Evolutionary conservation across 495 filamentous ascomycete genomes (phyloP), one percentile per base, ranked within the genome.

Genomic region (Podospora comata): DNA sequence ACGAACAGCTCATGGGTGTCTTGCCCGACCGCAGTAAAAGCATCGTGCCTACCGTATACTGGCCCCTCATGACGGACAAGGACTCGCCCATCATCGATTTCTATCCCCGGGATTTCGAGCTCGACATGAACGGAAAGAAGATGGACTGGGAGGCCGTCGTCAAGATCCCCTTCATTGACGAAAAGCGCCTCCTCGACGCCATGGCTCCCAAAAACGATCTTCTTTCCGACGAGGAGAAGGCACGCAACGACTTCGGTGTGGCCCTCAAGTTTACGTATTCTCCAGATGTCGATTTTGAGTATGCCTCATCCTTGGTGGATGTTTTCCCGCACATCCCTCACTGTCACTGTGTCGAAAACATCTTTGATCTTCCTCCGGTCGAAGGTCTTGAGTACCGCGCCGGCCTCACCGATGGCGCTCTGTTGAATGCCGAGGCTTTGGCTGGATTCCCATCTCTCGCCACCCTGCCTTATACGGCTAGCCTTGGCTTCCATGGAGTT

Each of bases 81-180:
- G 85, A 92, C 3, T 97, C 94, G n/a, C 93, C 96, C 15, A 98
- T 99, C 77, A 92, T 97, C 72, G 94, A 98, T 73, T 98, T 99
- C 79, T 99, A 99, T 74, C 96, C 96, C 30, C 87, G 94, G 67
- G 94, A 98, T 70, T 99, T 99, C 71, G 93, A 97, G 70, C 85
- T 99, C 20, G 96, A 99, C 74, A 97, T 98, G 94, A 97, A 98
- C 72, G 96, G 96, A 65, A 99, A 99, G 84, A 99, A 97, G 82
- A 96, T 96, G 93, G 96, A 98, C 71, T 99, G 96, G 96, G 96
- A 99, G 74, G 96, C 95, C 34, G 94, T 99, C 54, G 93, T 98
- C 64, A 97, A 97, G 80, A 98, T 99, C 70, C 96, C 96, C 0
- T 99, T 99, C 79, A 99, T 99, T 72, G 93, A 98, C 34, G 94